phyloP scores from a whole-genome alignment of 768 basidiomycete species.

The Boletus fagicola region DNA sequence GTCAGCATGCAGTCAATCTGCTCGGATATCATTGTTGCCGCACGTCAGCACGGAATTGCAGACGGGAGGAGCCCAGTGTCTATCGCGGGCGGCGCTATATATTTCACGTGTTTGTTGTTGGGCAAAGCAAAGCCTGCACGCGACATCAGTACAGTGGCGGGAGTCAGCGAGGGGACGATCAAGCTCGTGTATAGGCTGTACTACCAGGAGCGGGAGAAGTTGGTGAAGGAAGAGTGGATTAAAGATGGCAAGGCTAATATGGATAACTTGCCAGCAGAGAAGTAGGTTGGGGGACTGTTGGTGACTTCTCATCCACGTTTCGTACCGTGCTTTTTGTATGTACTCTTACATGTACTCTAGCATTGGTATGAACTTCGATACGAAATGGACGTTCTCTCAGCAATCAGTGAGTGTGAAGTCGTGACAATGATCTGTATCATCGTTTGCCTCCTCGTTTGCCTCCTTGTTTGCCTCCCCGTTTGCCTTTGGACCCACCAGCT shows the following conservation, averaged over 20 bases:
- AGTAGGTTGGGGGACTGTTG: slow-evolving; percentile 4
- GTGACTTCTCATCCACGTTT: not conserved
- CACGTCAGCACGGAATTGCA: slow-evolving; percentile 81
- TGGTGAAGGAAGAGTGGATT: slow-evolving; percentile 86
- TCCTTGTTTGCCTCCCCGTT: slow-evolving; percentile 30
- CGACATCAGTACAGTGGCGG: slow-evolving; percentile 88
- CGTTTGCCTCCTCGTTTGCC: slow-evolving; percentile 33
- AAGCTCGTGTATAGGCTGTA: slow-evolving; percentile 84
- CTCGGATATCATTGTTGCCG: slow-evolving; percentile 75
- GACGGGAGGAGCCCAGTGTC: slow-evolving; percentile 95
- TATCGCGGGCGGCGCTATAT: slow-evolving; percentile 97
- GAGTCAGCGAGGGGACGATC: slow-evolving; percentile 95
- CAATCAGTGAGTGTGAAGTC: not conserved
- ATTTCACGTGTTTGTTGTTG: slow-evolving; percentile 84
- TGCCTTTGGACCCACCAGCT: slow-evolving; percentile 25
- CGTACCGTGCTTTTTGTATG: slow-evolving; percentile 22
- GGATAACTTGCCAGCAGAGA: slow-evolving; percentile 28
- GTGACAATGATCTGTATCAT: not conserved
- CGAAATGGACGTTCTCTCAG: slow-evolving; percentile 1
- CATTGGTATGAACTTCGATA: slow-evolving; percentile 12
- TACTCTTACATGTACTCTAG: slow-evolving; percentile 15
- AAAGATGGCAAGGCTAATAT: slow-evolving; percentile 69
- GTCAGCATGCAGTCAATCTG: slow-evolving; percentile 81
- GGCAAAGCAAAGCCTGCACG: slow-evolving; percentile 71
- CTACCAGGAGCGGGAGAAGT: slow-evolving; percentile 66